Base-by-base conservation (phyloP, 805 yeast genomes). In the Nematodospora valgi region DNA sequence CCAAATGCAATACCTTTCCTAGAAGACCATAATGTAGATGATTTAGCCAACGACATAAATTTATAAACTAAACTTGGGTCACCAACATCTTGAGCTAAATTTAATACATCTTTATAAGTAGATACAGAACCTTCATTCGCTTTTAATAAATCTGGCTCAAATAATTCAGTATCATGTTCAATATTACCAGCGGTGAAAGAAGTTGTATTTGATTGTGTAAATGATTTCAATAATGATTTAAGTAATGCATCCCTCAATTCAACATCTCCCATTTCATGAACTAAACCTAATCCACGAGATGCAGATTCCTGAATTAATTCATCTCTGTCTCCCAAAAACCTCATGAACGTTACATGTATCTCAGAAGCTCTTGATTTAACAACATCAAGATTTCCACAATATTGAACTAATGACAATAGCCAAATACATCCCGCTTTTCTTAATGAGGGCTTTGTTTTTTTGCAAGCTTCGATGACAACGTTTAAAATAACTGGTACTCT, bases 1-100 rank as follows among this genome's bases (percentile, higher is more conserved):
- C 98, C 97, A 63, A 86, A 91, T 0, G 98, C 98, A 49, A 88
- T 79, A 34, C 98, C 98, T 45, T 85, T 86, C 54, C 95, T 70
- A 0, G 96, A 85, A 0, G 94, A 76, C 98, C 98, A 91, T 14
- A 89, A 59, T 0, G 93, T 80, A 0, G 96, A 86, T 34, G 81
- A 82, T 43, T 86, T 82, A 0, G 97, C 95, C 38, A 91, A 62
- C 0, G 95, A 80, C 96, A 91, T 87, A 55, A 91, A 91, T 52
- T 87, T 86, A 59, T 91, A 91, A 4, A 91, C 96, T 45, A 91
- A 72, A 45, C 93, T 76, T 10, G 98, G 96, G 58, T 91, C 96
- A 19, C 98, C 98, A 7, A 88, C 94, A 52, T 91, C 98, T 1
- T 93, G 78, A 0, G 98, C 97, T 32, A 91, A 66, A 48, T 69